Base-by-base conservation (phyloP, 176 grass and related monocot genomes). In the Saccharum officinarum region DNA sequence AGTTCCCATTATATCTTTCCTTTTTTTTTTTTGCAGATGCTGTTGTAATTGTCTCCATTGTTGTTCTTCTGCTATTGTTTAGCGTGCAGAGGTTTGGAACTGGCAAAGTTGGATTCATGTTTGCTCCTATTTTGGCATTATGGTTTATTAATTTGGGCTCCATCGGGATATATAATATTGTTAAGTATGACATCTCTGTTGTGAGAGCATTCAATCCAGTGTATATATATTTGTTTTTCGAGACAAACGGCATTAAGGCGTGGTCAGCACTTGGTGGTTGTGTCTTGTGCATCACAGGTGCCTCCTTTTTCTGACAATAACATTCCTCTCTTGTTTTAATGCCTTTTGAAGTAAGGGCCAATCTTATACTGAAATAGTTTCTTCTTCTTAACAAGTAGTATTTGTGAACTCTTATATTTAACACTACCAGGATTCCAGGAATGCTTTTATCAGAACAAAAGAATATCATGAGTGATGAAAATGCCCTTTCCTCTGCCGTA, bases 221-320 rank as follows among this genome's bases (percentile, higher is more conserved):
- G 65, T 99, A 96, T 81, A 94, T 99, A 25, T 99, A 94, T 90
- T 91, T 89, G 17, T 96, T 99, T 89, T 99, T 99, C 82, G 44
- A 77, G 39, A 89, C 64, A 47, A 99, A 99, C 6, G 86, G 92
- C 30, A 45, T 80, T 16, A 95, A 94, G 85, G 97, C 93, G 78
- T 99, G 97, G 97, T 92, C 93, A 28, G 83, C 97, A 78, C 97
- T 99, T 80, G 97, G 97, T 79, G 97, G 97, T 80, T 99, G 97
- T 92, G 93, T 99, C 68, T 81, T 99, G 79, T 99, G 97, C 81
- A 96, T 99, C 74, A 99, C 97, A 91, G 96, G 96, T 98, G 57
- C 37, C 30, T 65, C 54, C 42, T 84, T 86, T 71, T 37, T 72
- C 70, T 20, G 18, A 61, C 22, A 44, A 33, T 54, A 14, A 4